phyloP scores from a whole-genome alignment of 2,329 filamentous ascomycete species.

The Xylaria sp. region DNA sequence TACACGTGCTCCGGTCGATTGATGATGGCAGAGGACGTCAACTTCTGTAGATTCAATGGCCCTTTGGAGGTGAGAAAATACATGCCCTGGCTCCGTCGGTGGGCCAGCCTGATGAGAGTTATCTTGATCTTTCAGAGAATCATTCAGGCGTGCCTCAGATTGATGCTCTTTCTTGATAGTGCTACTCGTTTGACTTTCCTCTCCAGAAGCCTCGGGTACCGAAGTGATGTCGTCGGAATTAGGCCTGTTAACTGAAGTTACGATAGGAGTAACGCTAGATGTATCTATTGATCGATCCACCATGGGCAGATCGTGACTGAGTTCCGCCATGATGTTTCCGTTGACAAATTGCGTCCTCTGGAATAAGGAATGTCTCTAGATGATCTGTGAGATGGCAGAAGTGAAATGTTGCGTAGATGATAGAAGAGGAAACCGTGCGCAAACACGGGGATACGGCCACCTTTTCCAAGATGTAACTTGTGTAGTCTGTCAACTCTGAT shows the following conservation, averaged over 20 bases:
- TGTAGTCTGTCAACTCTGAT: background rate
- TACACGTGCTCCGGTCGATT: slow-evolving; percentile 19
- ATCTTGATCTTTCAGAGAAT: background rate
- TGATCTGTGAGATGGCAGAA: background rate
- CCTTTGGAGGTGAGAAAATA: slow-evolving; percentile 29
- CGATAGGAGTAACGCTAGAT: background rate
- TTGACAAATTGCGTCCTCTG: background rate
- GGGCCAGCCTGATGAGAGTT: background rate
- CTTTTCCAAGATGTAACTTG: background rate
- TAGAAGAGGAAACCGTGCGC: background rate
- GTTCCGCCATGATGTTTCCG: background rate
- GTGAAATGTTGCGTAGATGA: background rate
- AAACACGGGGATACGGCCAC: background rate
- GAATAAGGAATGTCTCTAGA: background rate
- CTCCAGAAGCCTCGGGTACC: background rate
- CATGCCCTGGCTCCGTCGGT: background rate
- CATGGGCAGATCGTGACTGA: background rate
- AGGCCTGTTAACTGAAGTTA: background rate
- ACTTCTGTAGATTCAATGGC: slow-evolving; percentile 21
- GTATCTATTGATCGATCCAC: background rate
- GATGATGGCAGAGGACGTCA: slow-evolving; percentile 22
- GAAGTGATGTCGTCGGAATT: background rate
- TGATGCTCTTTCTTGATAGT: slow-evolving; percentile 5
- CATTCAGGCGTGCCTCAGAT: background rate
- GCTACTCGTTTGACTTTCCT: background rate